Conservation (phyloP, 495 filamentous ascomycete genomes). For the Echria macrotheca region DNA sequence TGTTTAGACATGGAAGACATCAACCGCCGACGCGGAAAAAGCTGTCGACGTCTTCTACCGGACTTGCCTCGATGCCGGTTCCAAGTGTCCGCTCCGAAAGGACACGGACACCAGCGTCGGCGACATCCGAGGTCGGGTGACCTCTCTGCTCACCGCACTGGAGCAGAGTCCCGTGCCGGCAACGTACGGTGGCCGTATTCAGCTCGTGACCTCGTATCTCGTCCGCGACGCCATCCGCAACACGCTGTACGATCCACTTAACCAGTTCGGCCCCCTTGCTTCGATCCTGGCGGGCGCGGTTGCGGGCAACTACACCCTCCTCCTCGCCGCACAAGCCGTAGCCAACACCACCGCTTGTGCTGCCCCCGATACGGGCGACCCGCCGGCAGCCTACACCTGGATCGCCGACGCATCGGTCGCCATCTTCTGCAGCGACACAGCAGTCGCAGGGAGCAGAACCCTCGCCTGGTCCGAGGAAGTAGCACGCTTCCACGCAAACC, state of each 20-base stretch:
- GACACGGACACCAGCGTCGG: conserved; percentile 43
- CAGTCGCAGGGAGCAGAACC: conserved; percentile 17
- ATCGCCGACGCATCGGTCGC: conserved; percentile 19
- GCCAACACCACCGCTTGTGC: not conserved
- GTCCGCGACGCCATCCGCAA: conserved; percentile 41
- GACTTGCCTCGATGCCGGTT: conserved; percentile 44
- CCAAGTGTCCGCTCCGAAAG: conserved; percentile 41
- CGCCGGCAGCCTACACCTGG: not conserved
- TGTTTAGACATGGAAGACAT: conserved; percentile 30
- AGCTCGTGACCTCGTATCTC: conserved; percentile 30
- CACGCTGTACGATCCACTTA: conserved; percentile 20
- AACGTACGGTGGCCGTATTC: conserved; percentile 20
- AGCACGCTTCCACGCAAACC: conserved; percentile 32
- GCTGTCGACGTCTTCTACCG: conserved; percentile 43
- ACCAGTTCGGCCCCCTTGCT: conserved; percentile 24
- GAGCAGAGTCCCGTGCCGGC: conserved; percentile 18
- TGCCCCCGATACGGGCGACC: not conserved
- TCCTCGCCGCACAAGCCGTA: not conserved
- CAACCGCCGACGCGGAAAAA: conserved; percentile 45
- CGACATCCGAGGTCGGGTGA: conserved; percentile 44
- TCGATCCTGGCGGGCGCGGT: conserved; percentile 27
- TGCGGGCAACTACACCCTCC: not conserved
- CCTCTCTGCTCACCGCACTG: conserved; percentile 16
- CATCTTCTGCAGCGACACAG: conserved; percentile 54
- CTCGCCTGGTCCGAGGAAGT: conserved; percentile 36